Evolutionary conservation across 2,329 filamentous ascomycete species (phyloP), one percentile per base, ranked within the genome.

Genomic region (Ramularia collo-cygni): DNA sequence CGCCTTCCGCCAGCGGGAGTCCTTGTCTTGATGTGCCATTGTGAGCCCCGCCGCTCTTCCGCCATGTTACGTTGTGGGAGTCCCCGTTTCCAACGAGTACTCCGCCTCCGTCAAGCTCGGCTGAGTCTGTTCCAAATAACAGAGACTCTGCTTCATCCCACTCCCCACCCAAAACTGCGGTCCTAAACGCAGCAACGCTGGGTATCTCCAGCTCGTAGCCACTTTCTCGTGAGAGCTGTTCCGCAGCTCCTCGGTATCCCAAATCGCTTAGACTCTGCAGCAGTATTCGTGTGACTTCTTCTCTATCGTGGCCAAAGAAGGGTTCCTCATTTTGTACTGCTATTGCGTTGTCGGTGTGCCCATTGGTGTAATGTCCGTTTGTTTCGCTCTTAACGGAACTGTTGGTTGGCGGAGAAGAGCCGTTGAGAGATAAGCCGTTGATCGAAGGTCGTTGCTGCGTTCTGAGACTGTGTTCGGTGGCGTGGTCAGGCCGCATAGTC

Each of bases 261-360:
- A 98, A 74, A 61, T 95, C 90, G 16, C 80, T 77, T 49, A 98
- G 67, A 26, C 88, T 85, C 64, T 98, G 92, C 56, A 98, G 92
- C 54, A 98, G 66, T 48, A 96, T 83, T 38, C 92, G 75, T 4
- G 90, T 94, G 31, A 96, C 83, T 67, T 98, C 90, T 69, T 95
- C 88, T 59, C 87, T 79, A 59, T 92, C 79, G 59, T 96, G 90
- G 13, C 88, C 89, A 57, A 80, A 83, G 62, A 93, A 96, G 24
- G 69, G 68, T 18, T 62, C 54, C 14, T 57, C 42, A 28, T 52
- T 54, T 16, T 56, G 56, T 37, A 16, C 36, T 29, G 34, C 35
- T 41, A 44, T 42, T 39, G 49, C 40, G 9, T 37, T 44, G 14
- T 43, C 46, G 14, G 29, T 31, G 32, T 54, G 47, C 12, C 66